Evolutionary conservation across 805 yeast species (phyloP), one percentile per base, ranked within the genome.

Genomic region (Lipomyces yamanashiensis): DNA sequence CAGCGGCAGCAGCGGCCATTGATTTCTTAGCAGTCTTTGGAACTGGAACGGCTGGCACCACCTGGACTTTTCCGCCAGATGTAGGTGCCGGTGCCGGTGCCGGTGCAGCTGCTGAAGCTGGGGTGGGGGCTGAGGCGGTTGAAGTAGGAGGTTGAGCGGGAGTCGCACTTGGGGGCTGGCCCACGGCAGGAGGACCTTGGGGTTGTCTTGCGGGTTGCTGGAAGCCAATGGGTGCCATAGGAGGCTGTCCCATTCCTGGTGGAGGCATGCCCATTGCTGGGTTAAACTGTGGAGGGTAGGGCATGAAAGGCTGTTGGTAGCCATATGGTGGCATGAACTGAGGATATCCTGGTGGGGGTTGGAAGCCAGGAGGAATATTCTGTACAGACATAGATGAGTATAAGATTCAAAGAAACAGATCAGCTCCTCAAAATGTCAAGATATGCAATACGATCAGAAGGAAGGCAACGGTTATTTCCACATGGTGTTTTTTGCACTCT

Each of bases 381-480:
- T 58, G 36, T 23, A 57, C 2, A 50, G 15, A 43, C 17, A 43
- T n/a, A 15, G 41, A 15, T 43, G 15, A 43, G 47, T 19, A 43
- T 8, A 15, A 8, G 13, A 17, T 10, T 2, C 17, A n/a, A 12
- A 6, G 33, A 8, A 44, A 19, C 9, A 15, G 15, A 39, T 36
- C 17, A 19, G n/a, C 41, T 39, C 23, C 7, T 17, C 55, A 34
- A 37, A 6, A 28, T 49, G 34, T 12, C 28, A 17, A 23, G 60
- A 19, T 6, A n/a, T 28, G 39, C 44, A 2, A 43, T 5, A 34
- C 21, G 36, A 39, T 78, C 81, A 78, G 81, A 76, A 78, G 81
- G 81, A 78, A 78, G 81, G 81, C 81, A 78, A 77, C 80, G 77
- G 78, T 68, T 65, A 61, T 71, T 58, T 74, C 78, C 70, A 73